Conservation (phyloP, 306 rosid genomes). For the Vigna trinervia region DNA sequence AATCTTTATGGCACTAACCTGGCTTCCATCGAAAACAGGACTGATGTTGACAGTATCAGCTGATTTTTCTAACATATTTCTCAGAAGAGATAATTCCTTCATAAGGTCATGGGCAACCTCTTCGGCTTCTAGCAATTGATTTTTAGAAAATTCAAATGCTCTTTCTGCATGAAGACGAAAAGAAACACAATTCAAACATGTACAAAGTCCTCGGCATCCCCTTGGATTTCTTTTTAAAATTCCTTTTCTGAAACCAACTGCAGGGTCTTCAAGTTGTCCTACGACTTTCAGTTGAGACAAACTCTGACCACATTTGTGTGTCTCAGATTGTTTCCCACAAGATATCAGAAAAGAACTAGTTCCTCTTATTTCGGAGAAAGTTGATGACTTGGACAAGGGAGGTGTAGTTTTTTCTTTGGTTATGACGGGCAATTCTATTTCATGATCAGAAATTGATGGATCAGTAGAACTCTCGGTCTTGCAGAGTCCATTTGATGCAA, state of each 20-base stretch:
- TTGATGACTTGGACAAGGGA: slow-evolving; percentile 23
- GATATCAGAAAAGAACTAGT: slow-evolving; percentile 31
- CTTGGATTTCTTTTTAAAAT: slow-evolving; percentile 81
- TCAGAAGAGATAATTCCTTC: slow-evolving; percentile 62
- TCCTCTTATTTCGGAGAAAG: slow-evolving; percentile 39
- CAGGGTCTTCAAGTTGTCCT: slow-evolving; percentile 34
- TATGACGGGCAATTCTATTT: slow-evolving; percentile 39
- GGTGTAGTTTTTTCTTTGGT: slow-evolving; percentile 39
- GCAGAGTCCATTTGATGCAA: slow-evolving; percentile 39
- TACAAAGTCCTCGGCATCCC: slow-evolving; percentile 91
- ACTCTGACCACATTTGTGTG: slow-evolving; percentile 40
- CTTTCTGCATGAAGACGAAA: slow-evolving; percentile 85
- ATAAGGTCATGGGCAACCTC: slow-evolving; percentile 74
- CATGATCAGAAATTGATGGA: slow-evolving; percentile 34
- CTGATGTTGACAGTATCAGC: slow-evolving; percentile 42
- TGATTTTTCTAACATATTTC: slow-evolving; percentile 59
- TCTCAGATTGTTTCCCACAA: slow-evolving; percentile 43
- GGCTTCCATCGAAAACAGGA: slow-evolving; percentile 38
- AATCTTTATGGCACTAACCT: slow-evolving; percentile 50
- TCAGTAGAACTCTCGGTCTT: slow-evolving; percentile 43
- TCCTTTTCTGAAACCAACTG: slow-evolving; percentile 33
- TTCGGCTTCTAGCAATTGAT: slow-evolving; percentile 77
- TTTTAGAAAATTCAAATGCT: slow-evolving; percentile 88
- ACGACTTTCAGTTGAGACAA: slow-evolving; percentile 35
- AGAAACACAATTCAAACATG: slow-evolving; percentile 84